Conservation (phyloP, 768 basidiomycete species). For the Dioszegia crocea region DNA sequence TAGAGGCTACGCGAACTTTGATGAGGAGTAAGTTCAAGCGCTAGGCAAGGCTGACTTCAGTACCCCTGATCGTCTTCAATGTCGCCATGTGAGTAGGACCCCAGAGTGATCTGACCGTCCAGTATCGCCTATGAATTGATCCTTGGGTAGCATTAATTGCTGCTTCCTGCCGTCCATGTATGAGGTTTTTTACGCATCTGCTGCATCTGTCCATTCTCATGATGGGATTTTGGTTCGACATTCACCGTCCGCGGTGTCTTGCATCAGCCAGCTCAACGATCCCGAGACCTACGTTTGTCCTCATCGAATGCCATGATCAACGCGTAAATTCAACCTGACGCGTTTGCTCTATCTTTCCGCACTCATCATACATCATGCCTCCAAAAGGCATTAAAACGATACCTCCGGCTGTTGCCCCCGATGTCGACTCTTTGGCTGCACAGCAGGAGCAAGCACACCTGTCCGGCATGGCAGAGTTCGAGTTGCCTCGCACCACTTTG, state of each 20-base stretch:
- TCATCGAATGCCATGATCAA: no score
- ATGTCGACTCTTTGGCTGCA: constrained; percentile 21
- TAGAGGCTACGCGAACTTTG: constrained; percentile 88
- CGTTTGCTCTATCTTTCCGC: neutral
- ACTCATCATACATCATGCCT: constrained; percentile 18
- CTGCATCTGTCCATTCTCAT: neutral
- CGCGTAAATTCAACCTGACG: no score
- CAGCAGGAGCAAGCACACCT: constrained; percentile 49
- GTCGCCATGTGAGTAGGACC: constrained; percentile 59
- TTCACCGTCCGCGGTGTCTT: no score
- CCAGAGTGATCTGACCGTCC: constrained; percentile 1
- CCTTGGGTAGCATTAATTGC: constrained; percentile 53
- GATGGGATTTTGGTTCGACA: no score
- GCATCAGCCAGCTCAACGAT: no score
- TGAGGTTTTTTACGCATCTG: neutral
- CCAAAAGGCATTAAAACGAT: constrained; percentile 29
- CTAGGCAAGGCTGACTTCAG: constrained; percentile 53
- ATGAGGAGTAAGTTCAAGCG: constrained; percentile 75
- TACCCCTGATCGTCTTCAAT: constrained; percentile 86
- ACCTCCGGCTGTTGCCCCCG: constrained; percentile 14
- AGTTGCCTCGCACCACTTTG: constrained; percentile 76
- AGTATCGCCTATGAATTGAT: constrained; percentile 75
- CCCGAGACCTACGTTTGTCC: no score
- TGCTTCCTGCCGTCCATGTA: neutral
- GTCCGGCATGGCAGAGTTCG: constrained; percentile 86